Conservation (phyloP, 2,329 filamentous ascomycete genomes). For the Myriangium duriaei region DNA sequence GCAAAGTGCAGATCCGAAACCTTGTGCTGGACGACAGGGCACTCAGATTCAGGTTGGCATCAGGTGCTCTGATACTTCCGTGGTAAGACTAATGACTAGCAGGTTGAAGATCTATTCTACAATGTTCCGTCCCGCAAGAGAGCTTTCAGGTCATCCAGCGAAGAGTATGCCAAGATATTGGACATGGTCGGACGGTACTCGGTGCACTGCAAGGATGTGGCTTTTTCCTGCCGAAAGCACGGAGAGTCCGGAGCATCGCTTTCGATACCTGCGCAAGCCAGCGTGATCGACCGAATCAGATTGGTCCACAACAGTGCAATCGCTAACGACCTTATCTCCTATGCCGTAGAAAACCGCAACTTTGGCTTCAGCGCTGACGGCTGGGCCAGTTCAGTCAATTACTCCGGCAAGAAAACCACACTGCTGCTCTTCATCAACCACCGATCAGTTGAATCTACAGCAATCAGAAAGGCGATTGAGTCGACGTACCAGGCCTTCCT, state of each 20-base stretch:
- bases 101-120: slow-evolving; percentile 92
- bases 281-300: slow-evolving; percentile 69
- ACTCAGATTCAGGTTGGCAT: slow-evolving; percentile 74
- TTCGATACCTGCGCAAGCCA: slow-evolving; percentile 62
- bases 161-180: slow-evolving; percentile 96
- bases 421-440: slow-evolving; percentile 94
- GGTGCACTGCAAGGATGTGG: slow-evolving; percentile 79
- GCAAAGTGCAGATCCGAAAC: slow-evolving; percentile 72
- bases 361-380: slow-evolving; percentile 78
- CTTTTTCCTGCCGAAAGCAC: slow-evolving; percentile 93
- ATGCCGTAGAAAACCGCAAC: slow-evolving; percentile 57
- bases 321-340: slow-evolving; percentile 76
- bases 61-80: not conserved
- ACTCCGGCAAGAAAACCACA: slow-evolving; percentile 78
- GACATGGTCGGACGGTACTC: slow-evolving; percentile 90
- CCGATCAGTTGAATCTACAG: slow-evolving; percentile 77
- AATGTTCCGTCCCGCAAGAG: slow-evolving; percentile 79
- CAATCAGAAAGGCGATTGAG: slow-evolving; percentile 80
- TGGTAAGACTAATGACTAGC: slow-evolving; percentile 1
- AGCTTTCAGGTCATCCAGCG: slow-evolving; percentile 81
- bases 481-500: slow-evolving; percentile 79
- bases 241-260: slow-evolving; percentile 76
- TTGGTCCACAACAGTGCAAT: slow-evolving; percentile 76
- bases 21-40: slow-evolving; percentile 73
- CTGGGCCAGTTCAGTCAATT: slow-evolving; percentile 84